Evolutionary conservation across 2,329 filamentous ascomycete species (phyloP).

Genomic region (Fusarium robinianum): DNA sequence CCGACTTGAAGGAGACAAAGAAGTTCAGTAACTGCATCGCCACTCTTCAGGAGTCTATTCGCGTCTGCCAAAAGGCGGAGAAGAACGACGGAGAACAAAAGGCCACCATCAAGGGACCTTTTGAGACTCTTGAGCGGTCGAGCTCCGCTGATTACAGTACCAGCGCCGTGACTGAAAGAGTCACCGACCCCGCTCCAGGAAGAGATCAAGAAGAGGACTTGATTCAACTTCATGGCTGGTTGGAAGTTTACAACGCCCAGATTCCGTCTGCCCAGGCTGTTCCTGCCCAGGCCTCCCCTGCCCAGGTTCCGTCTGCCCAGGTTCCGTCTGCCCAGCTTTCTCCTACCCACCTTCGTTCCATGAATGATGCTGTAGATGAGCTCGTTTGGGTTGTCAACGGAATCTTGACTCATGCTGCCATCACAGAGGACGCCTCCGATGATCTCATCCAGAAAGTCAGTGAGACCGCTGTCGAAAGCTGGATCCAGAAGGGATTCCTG

Average conservation of each 20-base stretch:
- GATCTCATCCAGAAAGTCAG: conserved; percentile 32
- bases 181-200: too few species aligned
- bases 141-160: background rate
- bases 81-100: background rate
- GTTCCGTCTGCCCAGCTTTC: too few species aligned
- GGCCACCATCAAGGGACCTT: background rate
- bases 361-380: background rate
- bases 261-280: too few species aligned
- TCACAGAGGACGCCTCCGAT: conserved; percentile 11
- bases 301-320: too few species aligned
- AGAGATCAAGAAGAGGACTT: conserved; percentile 1
- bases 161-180: background rate
- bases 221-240: conserved; percentile 20
- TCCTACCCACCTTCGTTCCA: too few species aligned
- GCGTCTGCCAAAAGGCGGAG: background rate
- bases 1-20: conserved; percentile 12
- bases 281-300: too few species aligned
- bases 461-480: conserved; percentile 34
- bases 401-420: conserved; percentile 13
- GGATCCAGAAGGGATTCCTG: conserved; percentile 35
- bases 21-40: conserved; percentile 18
- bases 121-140: background rate
- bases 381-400: conserved; percentile 11
- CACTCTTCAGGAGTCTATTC: conserved; percentile 13
- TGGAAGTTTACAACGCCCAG: conserved; percentile 3